Percentiles rank a stretch among this genome's conserved stretches.
Evolutionary conservation across 306 rosid genomes (phyloP).

Genomic region (Quercus parvula): DNA sequence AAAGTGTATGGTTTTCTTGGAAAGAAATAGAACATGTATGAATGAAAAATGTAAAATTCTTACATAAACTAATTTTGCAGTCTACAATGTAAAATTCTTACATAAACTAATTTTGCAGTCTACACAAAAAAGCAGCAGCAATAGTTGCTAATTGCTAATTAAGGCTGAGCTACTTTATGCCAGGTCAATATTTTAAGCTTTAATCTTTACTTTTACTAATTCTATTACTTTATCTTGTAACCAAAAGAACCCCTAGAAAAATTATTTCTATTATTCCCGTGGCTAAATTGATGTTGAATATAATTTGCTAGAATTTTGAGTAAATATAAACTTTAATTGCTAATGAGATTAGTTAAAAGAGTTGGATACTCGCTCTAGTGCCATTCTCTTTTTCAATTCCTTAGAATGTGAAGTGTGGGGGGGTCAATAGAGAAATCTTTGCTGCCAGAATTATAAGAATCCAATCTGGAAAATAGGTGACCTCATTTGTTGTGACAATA

Average conservation of each 20-base stretch:
- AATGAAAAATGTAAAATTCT: too few species aligned
- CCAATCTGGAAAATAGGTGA: conserved; percentile 55
- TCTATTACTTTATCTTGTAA: too few species aligned
- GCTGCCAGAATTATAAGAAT: conserved; percentile 78
- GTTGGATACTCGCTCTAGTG: not conserved
- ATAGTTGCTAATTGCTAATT: not conserved
- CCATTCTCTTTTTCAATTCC: not conserved
- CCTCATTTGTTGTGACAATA: conserved; percentile 67
- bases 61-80: not conserved
- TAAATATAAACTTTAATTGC: not conserved
- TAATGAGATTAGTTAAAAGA: conserved; percentile 18
- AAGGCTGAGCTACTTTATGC: not conserved
- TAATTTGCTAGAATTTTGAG: not conserved
- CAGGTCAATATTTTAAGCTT: not conserved
- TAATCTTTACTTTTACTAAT: not conserved
- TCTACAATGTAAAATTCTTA: not conserved
- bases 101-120: not conserved
- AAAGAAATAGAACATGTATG: too few species aligned
- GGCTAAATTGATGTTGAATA: not conserved
- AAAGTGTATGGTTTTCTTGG: too few species aligned
- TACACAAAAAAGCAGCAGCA: not conserved
- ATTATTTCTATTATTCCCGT: not conserved
- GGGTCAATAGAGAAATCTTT: conserved; percentile 84
- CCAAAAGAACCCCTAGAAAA: too few species aligned
- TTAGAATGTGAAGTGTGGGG: conserved; percentile 52